phyloP scores from a whole-genome alignment of 2,329 filamentous ascomycete species.

The Didymella exigua region DNA sequence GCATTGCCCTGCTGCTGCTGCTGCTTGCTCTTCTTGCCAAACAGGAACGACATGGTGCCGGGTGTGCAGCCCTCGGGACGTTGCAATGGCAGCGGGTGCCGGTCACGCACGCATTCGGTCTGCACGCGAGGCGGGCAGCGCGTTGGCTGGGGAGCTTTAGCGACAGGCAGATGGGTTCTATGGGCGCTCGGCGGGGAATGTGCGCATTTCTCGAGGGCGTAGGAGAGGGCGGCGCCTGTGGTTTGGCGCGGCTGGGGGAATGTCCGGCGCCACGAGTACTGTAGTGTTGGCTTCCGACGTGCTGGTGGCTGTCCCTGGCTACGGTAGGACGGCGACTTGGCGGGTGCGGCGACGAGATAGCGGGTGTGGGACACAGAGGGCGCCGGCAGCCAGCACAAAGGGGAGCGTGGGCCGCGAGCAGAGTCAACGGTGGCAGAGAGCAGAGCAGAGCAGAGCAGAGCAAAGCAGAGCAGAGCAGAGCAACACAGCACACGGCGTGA shows the following conservation, averaged over 20 bases:
- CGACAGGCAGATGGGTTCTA: not conserved
- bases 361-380: not conserved
- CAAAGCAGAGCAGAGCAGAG: not conserved
- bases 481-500: conserved; percentile 1
- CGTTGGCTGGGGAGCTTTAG: conserved; percentile 1
- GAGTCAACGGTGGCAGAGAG: not conserved
- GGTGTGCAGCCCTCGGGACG: conserved; percentile 26
- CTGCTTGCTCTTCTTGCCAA: conserved; percentile 55
- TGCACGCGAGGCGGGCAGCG: conserved; percentile 16
- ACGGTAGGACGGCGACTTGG: conserved; percentile 9
- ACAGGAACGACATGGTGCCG: conserved; percentile 58
- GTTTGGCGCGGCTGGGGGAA: conserved; percentile 1
- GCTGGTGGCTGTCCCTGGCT: conserved; percentile 5
- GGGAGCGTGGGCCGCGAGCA: not conserved
- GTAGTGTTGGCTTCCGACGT: conserved; percentile 7
- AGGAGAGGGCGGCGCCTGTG: not conserved
- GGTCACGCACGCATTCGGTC: conserved; percentile 42
- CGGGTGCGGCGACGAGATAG: conserved; percentile 1
- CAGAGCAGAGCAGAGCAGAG: not conserved
- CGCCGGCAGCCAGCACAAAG: conserved; percentile 1
- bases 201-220: conserved; percentile 8
- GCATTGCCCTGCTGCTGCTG: conserved; percentile 47
- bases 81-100: conserved; percentile 29
- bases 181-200: not conserved
- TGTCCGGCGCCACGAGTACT: conserved; percentile 4